Percentiles rank a stretch among this genome's conserved stretches.
These are phyloP conservation scores for Naganishia vaughanmartiniae DNA, from an alignment of 768 basidiomycete species.

Conservation along the genomic window DNA sequence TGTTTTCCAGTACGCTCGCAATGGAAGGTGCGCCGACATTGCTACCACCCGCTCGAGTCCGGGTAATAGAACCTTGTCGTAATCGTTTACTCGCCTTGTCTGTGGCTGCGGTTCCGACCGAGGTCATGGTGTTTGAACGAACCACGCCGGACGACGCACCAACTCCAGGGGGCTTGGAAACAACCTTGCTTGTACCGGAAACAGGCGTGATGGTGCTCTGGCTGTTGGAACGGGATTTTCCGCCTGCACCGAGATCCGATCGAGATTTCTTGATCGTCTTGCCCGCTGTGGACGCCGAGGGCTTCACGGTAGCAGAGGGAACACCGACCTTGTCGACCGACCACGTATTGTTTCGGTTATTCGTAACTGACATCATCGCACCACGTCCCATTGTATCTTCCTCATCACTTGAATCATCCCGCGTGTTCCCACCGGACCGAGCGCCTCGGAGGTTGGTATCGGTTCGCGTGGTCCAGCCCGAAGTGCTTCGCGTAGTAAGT, in stretches of 20 bases:
- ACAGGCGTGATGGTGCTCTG: constrained; percentile 44
- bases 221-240: constrained; percentile 35
- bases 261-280: constrained; percentile 29
- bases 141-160: constrained; percentile 25
- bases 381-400: constrained; percentile 43
- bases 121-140: constrained; percentile 40
- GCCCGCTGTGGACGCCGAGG: not conserved
- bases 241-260: constrained; percentile 38
- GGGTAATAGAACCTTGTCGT: constrained; percentile 31
- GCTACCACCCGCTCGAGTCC: constrained; percentile 20
- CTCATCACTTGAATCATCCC: constrained; percentile 33
- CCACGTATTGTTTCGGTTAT: constrained; percentile 45
- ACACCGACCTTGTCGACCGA: constrained; percentile 43
- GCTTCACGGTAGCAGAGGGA: constrained; percentile 1
- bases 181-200: constrained; percentile 22
- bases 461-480: constrained; percentile 47
- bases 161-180: constrained; percentile 30
- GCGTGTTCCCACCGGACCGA: constrained; percentile 26
- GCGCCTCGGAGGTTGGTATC: constrained; percentile 43
- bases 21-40: constrained; percentile 23
- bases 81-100: constrained; percentile 21
- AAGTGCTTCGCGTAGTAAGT: constrained; percentile 34
- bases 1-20: constrained; percentile 21
- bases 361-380: constrained; percentile 44
- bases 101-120: constrained; percentile 26